These are phyloP conservation scores for Prunus padus DNA, from an alignment of 306 rosid species.

Conservation along the genomic window DNA sequence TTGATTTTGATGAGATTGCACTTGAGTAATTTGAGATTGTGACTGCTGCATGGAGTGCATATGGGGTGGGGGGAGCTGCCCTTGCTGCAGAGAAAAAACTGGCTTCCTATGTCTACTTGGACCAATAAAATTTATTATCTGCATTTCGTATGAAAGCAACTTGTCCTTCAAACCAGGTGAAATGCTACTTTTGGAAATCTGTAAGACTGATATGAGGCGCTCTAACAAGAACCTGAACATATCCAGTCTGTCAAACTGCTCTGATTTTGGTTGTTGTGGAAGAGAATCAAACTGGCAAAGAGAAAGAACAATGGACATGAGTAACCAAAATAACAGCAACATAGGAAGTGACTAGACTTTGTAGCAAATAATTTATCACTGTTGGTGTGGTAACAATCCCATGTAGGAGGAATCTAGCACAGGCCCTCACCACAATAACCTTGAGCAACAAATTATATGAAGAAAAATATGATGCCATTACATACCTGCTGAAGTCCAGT, in stretches of 20 bases:
- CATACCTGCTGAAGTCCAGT: constrained; percentile 62
- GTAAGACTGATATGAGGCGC: too few relatives aligned
- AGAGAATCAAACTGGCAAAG: constrained; percentile 53
- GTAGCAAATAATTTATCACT: not conserved
- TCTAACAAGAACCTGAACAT: constrained; percentile 45
- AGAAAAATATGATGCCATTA: not conserved
- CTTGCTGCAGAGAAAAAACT: constrained; percentile 42
- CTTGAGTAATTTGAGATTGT: constrained; percentile 45
- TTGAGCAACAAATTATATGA: not conserved
- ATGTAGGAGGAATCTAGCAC: not conserved
- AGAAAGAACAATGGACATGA: constrained; percentile 16
- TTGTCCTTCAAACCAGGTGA: constrained; percentile 55
- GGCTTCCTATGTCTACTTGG: constrained; percentile 44
- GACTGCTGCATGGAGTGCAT: constrained; percentile 62
- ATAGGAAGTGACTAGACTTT: not conserved
- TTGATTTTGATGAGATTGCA: constrained; percentile 52
- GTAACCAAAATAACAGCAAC: constrained; percentile 8
- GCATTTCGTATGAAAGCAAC: constrained; percentile 51
- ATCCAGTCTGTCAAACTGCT: constrained; percentile 48
- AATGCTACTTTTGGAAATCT: too few relatives aligned
- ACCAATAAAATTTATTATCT: constrained; percentile 35
- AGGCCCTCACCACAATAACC: constrained; percentile 2
- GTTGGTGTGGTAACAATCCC: not conserved
- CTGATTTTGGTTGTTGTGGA: constrained; percentile 50
- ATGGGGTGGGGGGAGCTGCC: constrained; percentile 46